These are phyloP conservation scores for Neurospora sp. DNA, from an alignment of 495 filamentous ascomycete genomes.

Conservation along the genomic window DNA sequence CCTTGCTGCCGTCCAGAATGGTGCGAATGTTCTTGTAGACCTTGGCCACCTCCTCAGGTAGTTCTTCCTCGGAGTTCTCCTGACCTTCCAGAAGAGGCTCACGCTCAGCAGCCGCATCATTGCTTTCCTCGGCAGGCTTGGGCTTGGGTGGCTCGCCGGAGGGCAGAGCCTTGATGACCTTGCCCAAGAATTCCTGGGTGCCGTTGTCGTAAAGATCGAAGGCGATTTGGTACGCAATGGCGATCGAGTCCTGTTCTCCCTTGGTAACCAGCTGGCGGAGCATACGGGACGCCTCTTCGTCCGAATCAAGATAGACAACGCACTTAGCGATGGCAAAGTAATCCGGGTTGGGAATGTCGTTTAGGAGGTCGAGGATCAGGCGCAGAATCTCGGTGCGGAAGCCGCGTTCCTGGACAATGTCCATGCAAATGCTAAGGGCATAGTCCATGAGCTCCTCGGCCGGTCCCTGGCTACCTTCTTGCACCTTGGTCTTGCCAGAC, in stretches of 20 bases:
- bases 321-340: slow-evolving; percentile 98
- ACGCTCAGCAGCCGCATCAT: slow-evolving; percentile 37
- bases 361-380: slow-evolving; percentile 78
- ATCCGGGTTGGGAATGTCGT: slow-evolving; percentile 80
- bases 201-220: slow-evolving; percentile 98
- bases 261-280: slow-evolving; percentile 71
- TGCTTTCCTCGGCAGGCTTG: slow-evolving; percentile 36
- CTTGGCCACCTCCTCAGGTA: slow-evolving; percentile 40
- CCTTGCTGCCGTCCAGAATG: slow-evolving; percentile 83
- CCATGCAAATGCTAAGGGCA: slow-evolving; percentile 91
- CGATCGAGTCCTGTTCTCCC: slow-evolving; percentile 63
- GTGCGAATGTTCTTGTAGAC: slow-evolving; percentile 70
- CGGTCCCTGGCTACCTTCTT: slow-evolving; percentile 41
- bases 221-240: slow-evolving; percentile 91
- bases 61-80: slow-evolving; percentile 27
- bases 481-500: slow-evolving; percentile 43
- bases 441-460: slow-evolving; percentile 97
- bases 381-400: slow-evolving; percentile 72
- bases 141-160: slow-evolving; percentile 45
- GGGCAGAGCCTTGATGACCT: slow-evolving; percentile 73
- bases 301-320: slow-evolving; percentile 90
- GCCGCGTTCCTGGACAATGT: slow-evolving; percentile 85
- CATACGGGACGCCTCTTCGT: slow-evolving; percentile 82
- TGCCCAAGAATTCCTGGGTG: slow-evolving; percentile 90
- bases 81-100: slow-evolving; percentile 33